Conservation (phyloP, 1,284 basidiomycete genomes). For the Ceratobasidium sp. region DNA sequence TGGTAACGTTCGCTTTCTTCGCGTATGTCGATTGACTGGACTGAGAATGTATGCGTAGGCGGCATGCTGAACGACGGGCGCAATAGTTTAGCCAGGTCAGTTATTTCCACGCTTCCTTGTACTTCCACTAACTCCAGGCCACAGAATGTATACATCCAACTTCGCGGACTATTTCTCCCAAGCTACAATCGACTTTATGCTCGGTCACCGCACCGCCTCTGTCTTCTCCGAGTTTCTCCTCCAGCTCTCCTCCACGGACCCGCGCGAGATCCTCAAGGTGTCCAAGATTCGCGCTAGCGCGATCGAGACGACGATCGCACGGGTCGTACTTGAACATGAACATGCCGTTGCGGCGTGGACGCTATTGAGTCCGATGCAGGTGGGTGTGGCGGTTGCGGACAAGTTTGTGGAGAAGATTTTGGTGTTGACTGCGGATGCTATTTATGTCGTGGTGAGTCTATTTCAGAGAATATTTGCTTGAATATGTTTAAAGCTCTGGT, state of each 20-base stretch:
- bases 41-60: conserved; percentile 50
- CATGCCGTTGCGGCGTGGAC: conserved; percentile 90
- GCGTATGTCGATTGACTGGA: not conserved
- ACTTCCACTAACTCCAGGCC: conserved; percentile 9
- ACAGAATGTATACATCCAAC: conserved; percentile 84
- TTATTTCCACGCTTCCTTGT: not conserved
- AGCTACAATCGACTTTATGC: conserved; percentile 92
- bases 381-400: conserved; percentile 77
- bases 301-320: conserved; percentile 86
- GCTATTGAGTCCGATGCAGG: conserved; percentile 84
- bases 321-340: conserved; percentile 87
- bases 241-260: conserved; percentile 89
- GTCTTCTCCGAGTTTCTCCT: conserved; percentile 94
- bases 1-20: conserved; percentile 49
- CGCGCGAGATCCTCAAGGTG: conserved; percentile 86
- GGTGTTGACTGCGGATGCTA: conserved; percentile 74
- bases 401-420: conserved; percentile 95
- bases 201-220: conserved; percentile 85
- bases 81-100: conserved; percentile 85
- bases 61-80: conserved; percentile 95
- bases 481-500: not conserved
- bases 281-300: conserved; percentile 91
- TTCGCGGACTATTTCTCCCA: conserved; percentile 98
- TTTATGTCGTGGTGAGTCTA: conserved; percentile 74
- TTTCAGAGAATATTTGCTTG: not conserved